Base-by-base conservation (phyloP, 768 basidiomycete genomes). In the Clitopilus passeckerianus region DNA sequence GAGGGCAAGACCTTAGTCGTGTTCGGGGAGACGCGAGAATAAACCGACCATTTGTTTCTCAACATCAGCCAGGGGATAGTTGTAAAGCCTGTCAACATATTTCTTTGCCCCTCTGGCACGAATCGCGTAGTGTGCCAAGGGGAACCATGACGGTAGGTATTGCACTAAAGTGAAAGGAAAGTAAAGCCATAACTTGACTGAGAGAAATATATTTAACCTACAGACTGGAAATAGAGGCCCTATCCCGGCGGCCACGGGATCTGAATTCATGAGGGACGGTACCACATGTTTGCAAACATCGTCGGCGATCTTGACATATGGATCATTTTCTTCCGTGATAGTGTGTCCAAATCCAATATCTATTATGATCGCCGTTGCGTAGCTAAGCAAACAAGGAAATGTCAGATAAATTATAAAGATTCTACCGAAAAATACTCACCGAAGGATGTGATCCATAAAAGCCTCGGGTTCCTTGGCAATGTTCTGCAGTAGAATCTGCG, bases 101-200 rank as follows among this genome's bases (percentile, higher is more conserved):
- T 66, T 59, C 1, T 63, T 54, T 12, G 52, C 30, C 22, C 23
- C 53, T 15, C 61, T 46, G 59, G 63, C 70, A 7, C 64, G 52
- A 5, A 57, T 34, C 14, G 73, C 69, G 8, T 59, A 63, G 10
- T 64, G 58, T 3, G 70, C 56, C 12, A 72, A 68, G 15, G 73
- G 72, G 50, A 74, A 70, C 75, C 75, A 75, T 1, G 65, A 59
- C 3, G 75, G 75, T 7, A 76, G 53, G 30, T 71, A 57, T 35
- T 63, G 63, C 1, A 75, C 73, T 75, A 57, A 37, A 18, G 44
- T 57, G 27, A 30, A 10, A 22, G 15, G 30, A 12, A 44, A 33
- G 12, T 56, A 6, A 10, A 16, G 18, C 14, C 27, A 30, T 33
- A 53, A 24, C 12, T 16, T 16, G 53, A 53, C 18, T 24, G 15